A percentile compares a stretch with the other conserved stretches of the same genome.
Evolutionary conservation across 352 stramenopile genomes (phyloP).

Genomic region (Globisporangium camurandrum): DNA sequence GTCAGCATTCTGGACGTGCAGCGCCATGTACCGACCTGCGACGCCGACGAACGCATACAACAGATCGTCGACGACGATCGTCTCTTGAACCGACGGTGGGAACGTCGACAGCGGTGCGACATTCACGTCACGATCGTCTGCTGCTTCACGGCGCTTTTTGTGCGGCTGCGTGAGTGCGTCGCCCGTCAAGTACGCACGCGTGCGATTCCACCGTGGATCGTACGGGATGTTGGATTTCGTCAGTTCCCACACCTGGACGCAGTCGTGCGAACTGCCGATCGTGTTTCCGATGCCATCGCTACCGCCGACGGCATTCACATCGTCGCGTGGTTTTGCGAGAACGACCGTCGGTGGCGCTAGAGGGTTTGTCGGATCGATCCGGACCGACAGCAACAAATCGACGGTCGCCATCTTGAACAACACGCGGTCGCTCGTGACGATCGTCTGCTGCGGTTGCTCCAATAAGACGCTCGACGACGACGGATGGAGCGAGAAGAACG

Average conservation of each 20-base stretch:
- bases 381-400: conserved; percentile 48
- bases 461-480: conserved; percentile 30
- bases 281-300: too few species aligned
- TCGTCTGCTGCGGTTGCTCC: conserved; percentile 49
- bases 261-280: conserved; percentile 25
- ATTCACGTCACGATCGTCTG: conserved; percentile 35
- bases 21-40: conserved; percentile 77
- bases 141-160: conserved; percentile 27
- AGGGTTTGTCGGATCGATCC: conserved; percentile 18
- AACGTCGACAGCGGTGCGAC: conserved; percentile 62
- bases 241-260: conserved; percentile 68
- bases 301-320: conserved; percentile 9
- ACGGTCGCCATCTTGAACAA: conserved; percentile 61
- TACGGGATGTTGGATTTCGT: conserved; percentile 85
- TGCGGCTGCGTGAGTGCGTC: conserved; percentile 49
- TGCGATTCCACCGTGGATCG: conserved; percentile 79
- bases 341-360: conserved; percentile 22
- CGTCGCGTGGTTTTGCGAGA: conserved; percentile 44
- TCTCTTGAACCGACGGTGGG: conserved; percentile 68
- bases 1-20: conserved; percentile 18
- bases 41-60: conserved; percentile 76
- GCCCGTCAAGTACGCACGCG: conserved; percentile 72
- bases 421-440: conserved; percentile 65
- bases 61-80: conserved; percentile 79
- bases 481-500: conserved; percentile 33